Evolutionary conservation across 1,284 basidiomycete genomes (phyloP), one percentile per base, ranked within the genome.

Genomic region (Flammula alnicola): DNA sequence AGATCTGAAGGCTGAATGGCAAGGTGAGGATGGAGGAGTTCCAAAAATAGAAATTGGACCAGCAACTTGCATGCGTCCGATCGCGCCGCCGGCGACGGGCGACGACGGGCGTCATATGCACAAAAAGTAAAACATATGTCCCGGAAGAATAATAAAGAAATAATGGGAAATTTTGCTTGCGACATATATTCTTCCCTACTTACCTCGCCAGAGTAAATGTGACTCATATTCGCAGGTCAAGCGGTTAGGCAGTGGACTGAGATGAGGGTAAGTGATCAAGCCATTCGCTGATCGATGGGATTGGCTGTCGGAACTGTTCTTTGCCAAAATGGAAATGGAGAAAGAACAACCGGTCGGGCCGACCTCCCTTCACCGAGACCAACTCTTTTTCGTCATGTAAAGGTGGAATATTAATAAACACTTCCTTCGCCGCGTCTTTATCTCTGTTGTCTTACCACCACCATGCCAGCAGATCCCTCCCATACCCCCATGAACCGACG

Each of bases 401-500:
- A 44, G 19, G 44, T 47, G 44, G 36, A 44, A 31, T 43, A 39
- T 32, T 17, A 35, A 33, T 48, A 33, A 37, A 23, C 35, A 17
- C 33, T 36, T 22, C 48, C 44, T 26, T 40, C 29, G 22, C 39
- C 20, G 42, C 38, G 14, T 41, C 36, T 48, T 22, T 40, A 44
- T 27, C 17, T 35, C n/a, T 12, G 16, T 19, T 41, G 19, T 26
- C 40, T 40, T 17, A 10, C 35, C 16, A 29, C 30, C 40, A 23
- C 19, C 27, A 58, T 58, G 56, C 56, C 56, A 12, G 63, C 55
- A 37, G 66, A 67, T 44, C 56, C 63, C 25, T 61, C 64, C 12
- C 61, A 67, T 52, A 48, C 57, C 37, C 51, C 61, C 11, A 46
- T 62, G 12, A 60, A 64, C 17, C 73, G 75, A 30, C 65, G 75